Evolutionary conservation across 2,329 filamentous ascomycete species (phyloP), one percentile per base, ranked within the genome.

Genomic region (Hymenoscyphus repandus): DNA sequence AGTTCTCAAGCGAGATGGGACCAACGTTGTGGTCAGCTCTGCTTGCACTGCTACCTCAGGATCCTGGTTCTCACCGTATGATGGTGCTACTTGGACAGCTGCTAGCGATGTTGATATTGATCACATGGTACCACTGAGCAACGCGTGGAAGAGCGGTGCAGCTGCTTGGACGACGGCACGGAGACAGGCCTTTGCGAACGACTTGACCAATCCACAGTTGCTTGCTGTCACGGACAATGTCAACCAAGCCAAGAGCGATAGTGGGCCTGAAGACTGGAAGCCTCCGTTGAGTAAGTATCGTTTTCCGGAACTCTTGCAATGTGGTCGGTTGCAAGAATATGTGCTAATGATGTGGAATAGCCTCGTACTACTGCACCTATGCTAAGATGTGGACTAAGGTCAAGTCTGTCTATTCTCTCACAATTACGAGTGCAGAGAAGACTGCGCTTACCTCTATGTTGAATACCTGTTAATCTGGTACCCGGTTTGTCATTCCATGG

Each of bases 91-190:
- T 1, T 90, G 85, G 84, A 85, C 80, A 0, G 71, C 73, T 0
- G 79, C 86, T 1, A 78, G 74, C 15, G 85, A 91, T 59, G 67
- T 93, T 1, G 87, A 92, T 59, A 92, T 93, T 53, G 89, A 93
- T 66, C 89, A 93, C 66, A 76, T 93, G 70, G 86, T 95, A 2
- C 88, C 89, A 1, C 67, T 95, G 54, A 84, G 85, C 64, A 89
- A 91, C 63, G 87, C 88, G 5, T 92, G 87, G 88, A 82, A 86
- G 79, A 88, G 83, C 40, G 88, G 88, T 17, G 88, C 88, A 11
- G 75, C 78, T 6, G 68, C 72, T 1, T 92, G 88, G 89, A 88
- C 86, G 0, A 84, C 83, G 0, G 70, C 75, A 17, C 74, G 78
- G 61, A 80, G 89, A 50, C 72, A 84, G 64, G 66, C 73, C 2